A percentile compares a stretch with the other conserved stretches of the same genome.
Evolutionary conservation across 1,284 basidiomycete genomes (phyloP).

Genomic region (Ustilago crameri): DNA sequence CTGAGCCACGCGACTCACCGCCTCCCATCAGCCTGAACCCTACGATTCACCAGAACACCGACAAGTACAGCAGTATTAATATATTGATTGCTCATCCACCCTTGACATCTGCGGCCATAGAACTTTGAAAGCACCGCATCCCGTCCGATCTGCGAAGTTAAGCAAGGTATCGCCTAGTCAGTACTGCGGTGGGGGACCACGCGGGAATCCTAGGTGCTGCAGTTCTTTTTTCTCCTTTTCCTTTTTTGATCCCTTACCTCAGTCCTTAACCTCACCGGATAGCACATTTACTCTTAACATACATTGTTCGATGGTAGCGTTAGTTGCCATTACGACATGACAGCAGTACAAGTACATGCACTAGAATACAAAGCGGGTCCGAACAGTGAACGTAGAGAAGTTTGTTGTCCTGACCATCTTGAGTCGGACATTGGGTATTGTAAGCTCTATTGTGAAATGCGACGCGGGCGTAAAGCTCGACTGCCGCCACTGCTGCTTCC

Average conservation of each 20-base stretch:
- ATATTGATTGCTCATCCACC: too few species aligned
- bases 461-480: neutral
- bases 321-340: neutral
- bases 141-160: constrained; percentile 83
- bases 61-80: neutral
- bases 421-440: neutral
- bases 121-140: constrained; percentile 83
- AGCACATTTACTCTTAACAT: too few species aligned
- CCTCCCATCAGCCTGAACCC: neutral
- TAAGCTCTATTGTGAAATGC: neutral
- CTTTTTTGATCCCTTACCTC: neutral
- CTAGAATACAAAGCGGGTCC: constrained; percentile 3
- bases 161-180: constrained; percentile 81
- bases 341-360: constrained; percentile 4
- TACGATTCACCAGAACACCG: neutral
- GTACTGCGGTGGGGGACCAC: constrained; percentile 86
- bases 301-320: neutral
- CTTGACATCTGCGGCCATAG: constrained; percentile 77
- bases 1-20: constrained; percentile 1
- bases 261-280: too few species aligned
- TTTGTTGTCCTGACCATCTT: too few species aligned
- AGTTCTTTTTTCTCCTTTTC: constrained; percentile 71
- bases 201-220: constrained; percentile 83
- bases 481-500: constrained; percentile 5
- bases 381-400: too few species aligned